Percentiles rank a stretch among this genome's conserved stretches.
These are phyloP conservation scores for Carpinus viminea DNA, from an alignment of 306 rosid genomes.

Conservation along the genomic window DNA sequence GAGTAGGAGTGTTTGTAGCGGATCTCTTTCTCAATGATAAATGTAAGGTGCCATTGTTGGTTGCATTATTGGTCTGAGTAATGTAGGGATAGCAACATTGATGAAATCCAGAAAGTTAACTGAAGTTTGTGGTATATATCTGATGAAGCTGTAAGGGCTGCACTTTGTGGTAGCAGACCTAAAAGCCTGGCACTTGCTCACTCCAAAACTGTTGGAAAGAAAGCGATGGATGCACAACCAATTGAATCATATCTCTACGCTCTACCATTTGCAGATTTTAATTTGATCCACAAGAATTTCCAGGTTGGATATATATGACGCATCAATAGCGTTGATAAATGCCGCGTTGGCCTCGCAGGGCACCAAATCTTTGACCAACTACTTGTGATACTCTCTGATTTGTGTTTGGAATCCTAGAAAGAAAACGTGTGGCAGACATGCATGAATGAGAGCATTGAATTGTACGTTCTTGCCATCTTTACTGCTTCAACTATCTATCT, in stretches of 20 bases:
- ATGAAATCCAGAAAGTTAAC: no score
- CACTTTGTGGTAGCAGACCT: conserved; percentile 42
- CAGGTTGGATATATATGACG: conserved; percentile 16
- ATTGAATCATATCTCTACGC: conserved; percentile 8
- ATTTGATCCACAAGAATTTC: conserved; percentile 13
- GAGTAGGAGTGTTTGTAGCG: no score
- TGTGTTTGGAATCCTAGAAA: conserved; percentile 28
- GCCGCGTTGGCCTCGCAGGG: background rate
- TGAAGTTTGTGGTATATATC: no score
- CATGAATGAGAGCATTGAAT: conserved; percentile 4
- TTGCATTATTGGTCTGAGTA: background rate
- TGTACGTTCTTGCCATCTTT: background rate
- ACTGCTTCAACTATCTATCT: background rate
- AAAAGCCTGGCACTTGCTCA: conserved; percentile 35
- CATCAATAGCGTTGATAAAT: conserved; percentile 2
- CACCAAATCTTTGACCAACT: conserved; percentile 23
- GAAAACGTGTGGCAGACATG: conserved; percentile 24
- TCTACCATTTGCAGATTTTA: background rate
- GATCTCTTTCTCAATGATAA: background rate
- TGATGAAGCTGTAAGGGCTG: conserved; percentile 1
- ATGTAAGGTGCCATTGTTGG: conserved; percentile 37
- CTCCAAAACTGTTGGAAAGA: conserved; percentile 30
- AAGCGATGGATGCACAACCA: conserved; percentile 47
- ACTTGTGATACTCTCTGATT: conserved; percentile 19
- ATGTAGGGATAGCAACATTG: no score